A percentile compares a stretch with the other conserved stretches of the same genome.
Evolutionary conservation across 805 yeast genomes (phyloP).

Genomic region (Zygosaccharomyces pseudorouxii): DNA sequence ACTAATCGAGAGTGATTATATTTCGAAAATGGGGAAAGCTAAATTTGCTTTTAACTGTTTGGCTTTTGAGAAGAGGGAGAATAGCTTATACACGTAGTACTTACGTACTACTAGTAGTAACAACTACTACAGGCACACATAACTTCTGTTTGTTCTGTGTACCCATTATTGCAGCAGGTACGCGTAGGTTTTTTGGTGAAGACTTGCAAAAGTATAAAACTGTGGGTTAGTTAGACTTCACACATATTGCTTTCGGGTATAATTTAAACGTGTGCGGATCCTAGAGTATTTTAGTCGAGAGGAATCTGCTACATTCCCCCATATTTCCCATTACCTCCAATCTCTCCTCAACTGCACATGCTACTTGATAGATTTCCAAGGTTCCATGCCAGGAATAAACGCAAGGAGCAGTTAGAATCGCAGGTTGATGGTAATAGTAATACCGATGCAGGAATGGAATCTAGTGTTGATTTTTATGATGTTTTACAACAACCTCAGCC

Average conservation of each 20-base stretch:
- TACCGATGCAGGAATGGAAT: neutral
- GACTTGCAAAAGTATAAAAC: neutral
- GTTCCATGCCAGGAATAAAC: conserved; percentile 1
- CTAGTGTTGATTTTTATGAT: neutral
- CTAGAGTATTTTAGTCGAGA: too few species aligned
- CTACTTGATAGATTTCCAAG: conserved; percentile 5
- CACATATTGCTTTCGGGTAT: too few species aligned
- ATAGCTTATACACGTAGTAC: too few species aligned
- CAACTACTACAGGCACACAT: neutral
- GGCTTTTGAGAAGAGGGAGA: too few species aligned
- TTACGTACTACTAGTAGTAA: neutral
- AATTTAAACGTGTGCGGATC: too few species aligned
- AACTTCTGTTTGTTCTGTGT: neutral
- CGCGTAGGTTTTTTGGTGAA: neutral
- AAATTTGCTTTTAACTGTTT: too few species aligned
- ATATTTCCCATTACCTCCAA: neutral
- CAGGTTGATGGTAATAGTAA: neutral
- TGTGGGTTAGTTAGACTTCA: neutral
- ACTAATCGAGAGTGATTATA: neutral
- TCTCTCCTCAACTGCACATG: neutral
- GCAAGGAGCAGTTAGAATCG: conserved; percentile 2
- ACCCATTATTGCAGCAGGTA: neutral
- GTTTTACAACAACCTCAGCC: conserved; percentile 6
- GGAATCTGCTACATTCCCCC: neutral
- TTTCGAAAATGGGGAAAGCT: neutral